These are phyloP conservation scores for Rhodosporidiobolus odoratus DNA, from an alignment of 768 basidiomycete genomes.

Conservation along the genomic window DNA sequence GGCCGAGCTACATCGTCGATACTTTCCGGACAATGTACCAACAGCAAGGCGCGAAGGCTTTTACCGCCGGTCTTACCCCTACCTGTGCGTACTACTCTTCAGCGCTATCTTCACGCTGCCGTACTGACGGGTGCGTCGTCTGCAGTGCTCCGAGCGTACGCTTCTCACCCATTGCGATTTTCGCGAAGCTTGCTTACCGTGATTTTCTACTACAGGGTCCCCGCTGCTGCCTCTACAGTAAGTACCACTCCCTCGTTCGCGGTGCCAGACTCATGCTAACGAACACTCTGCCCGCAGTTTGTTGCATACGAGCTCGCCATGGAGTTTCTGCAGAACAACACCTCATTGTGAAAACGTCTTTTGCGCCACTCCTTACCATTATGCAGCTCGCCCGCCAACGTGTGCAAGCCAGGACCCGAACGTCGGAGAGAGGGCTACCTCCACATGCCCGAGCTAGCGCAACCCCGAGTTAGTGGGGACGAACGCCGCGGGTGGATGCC, in stretches of 20 bases:
- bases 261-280: not conserved
- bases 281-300: conserved; percentile 12
- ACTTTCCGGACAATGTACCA: conserved; percentile 38
- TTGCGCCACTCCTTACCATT: not conserved
- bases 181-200: not conserved
- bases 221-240: conserved; percentile 35
- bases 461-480: too few species aligned
- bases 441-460: too few species aligned
- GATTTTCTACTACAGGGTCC: conserved; percentile 20
- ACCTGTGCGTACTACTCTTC: conserved; percentile 33
- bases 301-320: conserved; percentile 43
- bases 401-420: not conserved
- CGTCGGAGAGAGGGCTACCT: too few species aligned
- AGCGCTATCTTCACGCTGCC: too few species aligned
- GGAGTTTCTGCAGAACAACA: conserved; percentile 33
- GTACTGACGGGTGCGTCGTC: not conserved
- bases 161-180: rapidly evolving
- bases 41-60: conserved; percentile 36
- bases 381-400: not conserved
- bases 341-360: conserved; percentile 12
- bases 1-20: conserved; percentile 40
- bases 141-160: conserved; percentile 36
- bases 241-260: not conserved
- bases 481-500: too few species aligned
- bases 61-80: conserved; percentile 43